Conservation (phyloP, 345 rosid species). For the Gossypioides kirkii region DNA sequence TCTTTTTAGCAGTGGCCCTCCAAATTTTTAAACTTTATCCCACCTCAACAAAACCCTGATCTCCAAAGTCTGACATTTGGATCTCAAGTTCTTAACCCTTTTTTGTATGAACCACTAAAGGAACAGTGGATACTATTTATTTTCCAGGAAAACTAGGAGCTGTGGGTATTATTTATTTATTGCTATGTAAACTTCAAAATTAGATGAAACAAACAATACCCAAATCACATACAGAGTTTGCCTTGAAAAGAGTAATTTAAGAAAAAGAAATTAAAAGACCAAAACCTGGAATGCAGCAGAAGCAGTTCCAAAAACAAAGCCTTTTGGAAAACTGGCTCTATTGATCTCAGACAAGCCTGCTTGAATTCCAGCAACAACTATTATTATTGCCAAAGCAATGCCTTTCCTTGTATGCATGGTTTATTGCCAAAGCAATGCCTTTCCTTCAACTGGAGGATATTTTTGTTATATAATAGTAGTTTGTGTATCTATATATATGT, state of each 20-base stretch:
- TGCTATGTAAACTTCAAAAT: not conserved
- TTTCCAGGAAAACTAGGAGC: not conserved
- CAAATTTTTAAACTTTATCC: too few species aligned
- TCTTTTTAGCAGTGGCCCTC: too few species aligned
- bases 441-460: not conserved
- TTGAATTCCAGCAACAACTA: slow-evolving; percentile 20
- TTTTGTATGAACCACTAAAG: too few species aligned
- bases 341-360: slow-evolving; percentile 28
- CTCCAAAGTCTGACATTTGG: too few species aligned
- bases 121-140: not conserved
- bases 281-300: slow-evolving; percentile 54
- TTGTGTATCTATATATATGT: not conserved
- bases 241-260: not conserved
- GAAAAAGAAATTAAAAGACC: not conserved
- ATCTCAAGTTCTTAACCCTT: too few species aligned
- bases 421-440: slow-evolving; percentile 22
- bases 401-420: slow-evolving; percentile 5
- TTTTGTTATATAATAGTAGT: not conserved
- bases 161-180: not conserved
- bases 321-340: slow-evolving; percentile 44
- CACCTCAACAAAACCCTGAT: too few species aligned
- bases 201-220: not conserved
- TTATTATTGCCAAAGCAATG: slow-evolving; percentile 8
- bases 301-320: slow-evolving; percentile 57
- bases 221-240: not conserved